These are phyloP conservation scores for Rhododendron williamsianum DNA, from an alignment of 148 eudicot genomes.

Conservation along the genomic window DNA sequence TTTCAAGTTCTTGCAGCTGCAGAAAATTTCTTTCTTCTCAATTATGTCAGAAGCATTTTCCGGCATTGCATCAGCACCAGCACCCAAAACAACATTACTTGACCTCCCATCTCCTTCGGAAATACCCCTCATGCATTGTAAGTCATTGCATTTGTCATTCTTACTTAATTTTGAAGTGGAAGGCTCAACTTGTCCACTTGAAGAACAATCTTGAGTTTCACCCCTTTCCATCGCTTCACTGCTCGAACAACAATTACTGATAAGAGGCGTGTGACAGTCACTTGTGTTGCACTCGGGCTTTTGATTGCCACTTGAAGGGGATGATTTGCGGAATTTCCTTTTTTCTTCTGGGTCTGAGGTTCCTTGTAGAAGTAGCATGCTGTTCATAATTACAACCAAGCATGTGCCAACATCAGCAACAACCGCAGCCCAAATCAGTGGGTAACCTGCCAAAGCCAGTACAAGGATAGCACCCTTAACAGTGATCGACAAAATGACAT, in stretches of 20 bases:
- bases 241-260: slow-evolving; percentile 1
- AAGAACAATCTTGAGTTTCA: not conserved
- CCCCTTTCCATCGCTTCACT: not conserved
- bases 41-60: not conserved
- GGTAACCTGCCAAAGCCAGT: slow-evolving; percentile 12
- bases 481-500: slow-evolving; percentile 28
- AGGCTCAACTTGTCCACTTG: not conserved
- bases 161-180: not conserved
- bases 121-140: not conserved
- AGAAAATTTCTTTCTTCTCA: not conserved
- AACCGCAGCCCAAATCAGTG: slow-evolving; percentile 40
- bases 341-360: not conserved
- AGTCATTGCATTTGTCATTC: not conserved
- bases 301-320: not conserved
- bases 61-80: not conserved
- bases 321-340: not conserved
- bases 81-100: not conserved
- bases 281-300: not conserved
- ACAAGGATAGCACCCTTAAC: slow-evolving; percentile 16
- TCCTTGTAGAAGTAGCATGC: slow-evolving; percentile 34
- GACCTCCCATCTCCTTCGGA: not conserved
- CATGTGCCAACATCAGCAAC: slow-evolving; percentile 46
- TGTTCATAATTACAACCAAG: slow-evolving; percentile 40
- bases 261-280: not conserved
- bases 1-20: not conserved